These are phyloP conservation scores for Cornus florida DNA, from an alignment of 148 eudicot species.

Conservation along the genomic window DNA sequence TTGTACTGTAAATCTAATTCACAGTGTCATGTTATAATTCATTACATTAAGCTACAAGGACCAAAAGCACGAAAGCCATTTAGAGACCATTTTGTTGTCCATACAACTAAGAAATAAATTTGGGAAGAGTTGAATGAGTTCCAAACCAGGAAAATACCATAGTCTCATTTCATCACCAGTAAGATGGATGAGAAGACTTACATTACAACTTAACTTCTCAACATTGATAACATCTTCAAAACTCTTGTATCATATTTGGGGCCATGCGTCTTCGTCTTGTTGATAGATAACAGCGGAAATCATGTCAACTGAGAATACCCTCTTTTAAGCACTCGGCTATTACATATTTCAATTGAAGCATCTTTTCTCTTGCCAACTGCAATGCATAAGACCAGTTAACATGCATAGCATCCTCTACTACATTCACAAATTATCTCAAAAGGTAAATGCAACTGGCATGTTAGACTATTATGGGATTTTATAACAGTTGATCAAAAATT, in stretches of 20 bases:
- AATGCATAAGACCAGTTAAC: constrained; percentile 6
- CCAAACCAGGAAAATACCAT: neutral
- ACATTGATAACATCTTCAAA: neutral
- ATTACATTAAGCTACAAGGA: neutral
- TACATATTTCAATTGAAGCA: constrained; percentile 57
- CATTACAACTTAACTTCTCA: constrained; percentile 1
- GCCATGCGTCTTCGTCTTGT: neutral
- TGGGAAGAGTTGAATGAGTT: neutral
- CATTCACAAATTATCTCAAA: neutral
- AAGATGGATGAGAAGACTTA: neutral
- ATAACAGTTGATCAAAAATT: too few relatives aligned
- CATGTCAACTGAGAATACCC: constrained; percentile 38
- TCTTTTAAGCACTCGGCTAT: constrained; percentile 62
- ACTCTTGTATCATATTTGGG: neutral
- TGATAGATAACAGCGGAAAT: constrained; percentile 1
- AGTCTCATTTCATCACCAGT: neutral
- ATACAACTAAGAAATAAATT: constrained; percentile 3
- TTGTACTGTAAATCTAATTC: neutral
- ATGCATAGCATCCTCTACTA: neutral
- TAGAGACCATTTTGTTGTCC: neutral
- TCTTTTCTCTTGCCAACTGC: constrained; percentile 67
- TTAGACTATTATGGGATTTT: too few relatives aligned
- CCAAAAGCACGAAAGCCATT: neutral
- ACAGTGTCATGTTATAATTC: neutral
- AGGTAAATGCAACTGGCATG: too few relatives aligned